Evolutionary conservation across 2,329 filamentous ascomycete genomes (phyloP).

Genomic region (Xylaria sp.): DNA sequence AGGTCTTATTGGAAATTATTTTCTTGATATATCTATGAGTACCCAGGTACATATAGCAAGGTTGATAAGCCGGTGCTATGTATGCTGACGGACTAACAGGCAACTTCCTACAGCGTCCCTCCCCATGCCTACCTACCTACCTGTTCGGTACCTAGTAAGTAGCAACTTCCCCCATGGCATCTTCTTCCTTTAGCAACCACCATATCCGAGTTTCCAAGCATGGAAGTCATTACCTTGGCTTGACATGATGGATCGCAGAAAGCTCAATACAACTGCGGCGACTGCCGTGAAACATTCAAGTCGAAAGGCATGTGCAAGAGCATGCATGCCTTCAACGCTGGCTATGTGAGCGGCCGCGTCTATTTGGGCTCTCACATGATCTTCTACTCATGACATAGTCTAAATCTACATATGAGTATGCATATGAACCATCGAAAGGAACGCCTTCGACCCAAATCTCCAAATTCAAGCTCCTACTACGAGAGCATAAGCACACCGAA

Average conservation of each 20-base stretch:
- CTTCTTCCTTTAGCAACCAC: too few relatives aligned
- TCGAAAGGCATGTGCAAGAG: background rate
- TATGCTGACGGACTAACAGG: background rate
- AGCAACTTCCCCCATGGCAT: too few relatives aligned
- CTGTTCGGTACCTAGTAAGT: too few relatives aligned
- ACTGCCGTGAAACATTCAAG: background rate
- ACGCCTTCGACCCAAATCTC: background rate
- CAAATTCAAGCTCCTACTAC: background rate
- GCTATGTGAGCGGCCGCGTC: background rate
- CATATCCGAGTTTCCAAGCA: too few relatives aligned
- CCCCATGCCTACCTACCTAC: background rate
- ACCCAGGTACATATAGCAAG: background rate
- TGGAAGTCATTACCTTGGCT: too few relatives aligned
- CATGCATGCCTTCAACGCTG: background rate
- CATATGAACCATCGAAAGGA: background rate
- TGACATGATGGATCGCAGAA: too few relatives aligned
- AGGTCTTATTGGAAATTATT: background rate
- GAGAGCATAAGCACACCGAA: background rate
- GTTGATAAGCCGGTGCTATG: background rate
- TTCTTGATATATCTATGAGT: too few relatives aligned
- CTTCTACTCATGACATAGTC: background rate
- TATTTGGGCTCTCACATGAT: background rate
- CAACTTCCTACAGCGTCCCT: background rate
- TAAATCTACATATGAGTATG: background rate
- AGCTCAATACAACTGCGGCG: background rate